Evolutionary conservation across 768 basidiomycete genomes (phyloP), one percentile per base, ranked within the genome.

Genomic region (Collybia sordida): DNA sequence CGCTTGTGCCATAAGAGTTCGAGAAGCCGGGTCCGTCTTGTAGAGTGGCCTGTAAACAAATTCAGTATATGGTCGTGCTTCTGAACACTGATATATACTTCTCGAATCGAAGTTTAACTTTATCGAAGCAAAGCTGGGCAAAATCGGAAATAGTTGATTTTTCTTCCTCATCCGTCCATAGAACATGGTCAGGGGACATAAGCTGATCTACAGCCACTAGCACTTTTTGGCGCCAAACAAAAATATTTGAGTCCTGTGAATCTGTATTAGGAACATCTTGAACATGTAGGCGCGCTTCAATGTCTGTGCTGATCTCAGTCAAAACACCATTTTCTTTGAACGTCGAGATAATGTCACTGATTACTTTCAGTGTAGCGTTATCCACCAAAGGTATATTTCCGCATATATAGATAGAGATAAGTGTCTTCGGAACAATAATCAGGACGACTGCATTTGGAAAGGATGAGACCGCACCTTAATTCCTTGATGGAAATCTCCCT

Each of bases 91-190:
- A 19, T 2, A 57, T 60, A 9, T 51, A 71, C 82, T 73, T 70
- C 59, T 67, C 69, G 54, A 79, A 78, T 46, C 71, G 64, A 2
- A 59, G 64, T 27, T 63, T 65, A 14, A 88, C 59, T 37, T 79
- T 74, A n/a, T 70, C 61, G 0, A 88, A 53, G 4, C 77, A 75
- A 25, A 73, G 71, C 25, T 62, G 51, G 18, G 71, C 69, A 40
- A 77, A 79, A 15, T 75, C 63, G 4, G 62, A 56, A 34, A 80
- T 74, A 1, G 71, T 56, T 17, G 76, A 58, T 7, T 59, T 63
- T 37, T 72, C 69, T 41, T 82, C 81, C 41, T 79, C 77, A 21
- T 79, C 78, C 74, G 79, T 81, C 85, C 82, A 86, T 11, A 68
- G 58, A 6, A 80, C 56, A 1, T 71, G 61, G 49, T 77, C 72